These are phyloP conservation scores for Coix lacrymajobi DNA, from an alignment of 176 grass and related monocot genomes.

Conservation along the genomic window DNA sequence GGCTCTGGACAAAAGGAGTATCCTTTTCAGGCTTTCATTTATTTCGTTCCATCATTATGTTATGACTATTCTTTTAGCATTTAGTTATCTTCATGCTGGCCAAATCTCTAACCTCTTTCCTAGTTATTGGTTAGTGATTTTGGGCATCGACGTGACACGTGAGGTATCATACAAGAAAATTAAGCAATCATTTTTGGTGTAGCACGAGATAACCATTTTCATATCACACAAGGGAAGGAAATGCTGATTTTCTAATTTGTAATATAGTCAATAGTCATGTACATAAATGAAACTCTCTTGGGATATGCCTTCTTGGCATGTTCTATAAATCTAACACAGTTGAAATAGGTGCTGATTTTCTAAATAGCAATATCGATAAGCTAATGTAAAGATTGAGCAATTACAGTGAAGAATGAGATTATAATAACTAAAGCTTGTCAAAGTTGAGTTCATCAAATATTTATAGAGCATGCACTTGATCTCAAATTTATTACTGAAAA, in stretches of 20 bases:
- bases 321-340: neutral
- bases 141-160: neutral
- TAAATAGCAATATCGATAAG: neutral
- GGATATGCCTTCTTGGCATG: neutral
- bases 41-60: neutral
- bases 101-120: neutral
- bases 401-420: neutral
- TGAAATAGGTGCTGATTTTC: neutral
- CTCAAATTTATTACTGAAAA: neutral
- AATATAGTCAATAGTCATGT: neutral
- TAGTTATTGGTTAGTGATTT: neutral
- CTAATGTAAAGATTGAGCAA: neutral
- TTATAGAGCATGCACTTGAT: neutral
- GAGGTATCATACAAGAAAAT: neutral
- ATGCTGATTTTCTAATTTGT: neutral
- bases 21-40: slow-evolving; percentile 49
- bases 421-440: neutral
- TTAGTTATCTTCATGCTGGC: slow-evolving; percentile 12
- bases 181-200: neutral
- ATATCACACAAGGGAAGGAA: neutral
- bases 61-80: neutral
- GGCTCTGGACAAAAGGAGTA: slow-evolving; percentile 80
- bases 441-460: slow-evolving; percentile 1
- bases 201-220: neutral
- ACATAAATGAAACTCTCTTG: slow-evolving; percentile 9